These are phyloP conservation scores for Lolium multiflorum DNA, from an alignment of 176 grass and related monocot genomes.

Conservation along the genomic window DNA sequence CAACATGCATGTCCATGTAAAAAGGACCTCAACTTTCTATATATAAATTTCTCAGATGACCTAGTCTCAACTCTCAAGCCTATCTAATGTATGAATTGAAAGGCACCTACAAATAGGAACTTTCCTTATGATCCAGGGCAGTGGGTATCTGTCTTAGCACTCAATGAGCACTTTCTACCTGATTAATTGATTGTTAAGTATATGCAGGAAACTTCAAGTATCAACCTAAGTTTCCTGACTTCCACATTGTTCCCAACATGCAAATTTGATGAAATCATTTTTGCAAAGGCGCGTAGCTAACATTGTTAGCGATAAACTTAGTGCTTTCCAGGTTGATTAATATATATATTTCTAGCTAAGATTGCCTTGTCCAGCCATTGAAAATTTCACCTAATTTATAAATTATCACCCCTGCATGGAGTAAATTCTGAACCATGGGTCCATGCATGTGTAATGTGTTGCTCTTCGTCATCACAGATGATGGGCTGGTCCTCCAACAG, in stretches of 20 bases:
- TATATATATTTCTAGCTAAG: neutral
- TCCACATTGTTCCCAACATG: neutral
- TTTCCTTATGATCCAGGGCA: constrained; percentile 8
- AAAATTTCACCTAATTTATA: constrained; percentile 28
- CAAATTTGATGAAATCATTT: too few species aligned
- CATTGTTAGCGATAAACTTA: neutral
- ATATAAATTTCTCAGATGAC: neutral
- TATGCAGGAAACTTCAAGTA: constrained; percentile 16
- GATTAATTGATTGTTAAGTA: constrained; percentile 15
- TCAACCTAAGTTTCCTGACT: constrained; percentile 37
- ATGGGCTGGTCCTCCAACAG: constrained; percentile 49
- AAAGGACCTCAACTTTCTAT: too few species aligned
- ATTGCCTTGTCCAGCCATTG: neutral
- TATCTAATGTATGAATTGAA: constrained; percentile 41
- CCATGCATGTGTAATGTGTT: constrained; percentile 37
- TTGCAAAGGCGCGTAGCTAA: neutral
- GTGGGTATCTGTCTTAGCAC: constrained; percentile 17
- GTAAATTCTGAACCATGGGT: constrained; percentile 48
- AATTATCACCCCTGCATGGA: constrained; percentile 17
- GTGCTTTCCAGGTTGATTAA: neutral
- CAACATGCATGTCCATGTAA: neutral
- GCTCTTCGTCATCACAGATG: constrained; percentile 43
- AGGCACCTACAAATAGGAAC: constrained; percentile 22
- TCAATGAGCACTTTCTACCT: constrained; percentile 12
- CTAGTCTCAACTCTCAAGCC: neutral